Evolutionary conservation across 345 rosid species (phyloP), one percentile per base, ranked within the genome.

Genomic region (Melastoma malabathricum): DNA sequence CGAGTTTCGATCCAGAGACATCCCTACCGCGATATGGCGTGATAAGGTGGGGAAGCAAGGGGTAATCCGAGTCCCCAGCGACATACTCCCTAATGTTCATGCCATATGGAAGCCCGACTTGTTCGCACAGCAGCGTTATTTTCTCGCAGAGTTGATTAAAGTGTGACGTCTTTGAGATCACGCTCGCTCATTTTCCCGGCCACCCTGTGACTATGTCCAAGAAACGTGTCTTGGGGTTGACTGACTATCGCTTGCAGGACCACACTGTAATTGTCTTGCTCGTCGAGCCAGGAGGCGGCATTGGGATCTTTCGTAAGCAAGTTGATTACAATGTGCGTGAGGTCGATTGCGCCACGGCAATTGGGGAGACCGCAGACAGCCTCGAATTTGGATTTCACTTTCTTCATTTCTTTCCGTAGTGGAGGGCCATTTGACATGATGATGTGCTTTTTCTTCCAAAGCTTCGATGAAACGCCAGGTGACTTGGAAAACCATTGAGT

Each of bases 401-500:
- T 63, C 2, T 29, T 18, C 68, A 67, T 61, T 57, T 71, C 67
- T 12, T n/a, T 61, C 44, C 52, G 67, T 77, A 38, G 64, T 57
- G 19, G 77, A 63, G 44, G 88, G 88, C 82, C 88, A 78, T 31
- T 51, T 64, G 19, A 81, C 68, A 65, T 81, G 88, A 38, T 51
- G 71, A 52, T 73, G 72, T 10, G 75, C 82, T 43, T 62, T 71
- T 66, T 75, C 74, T 70, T 81, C 88, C 78, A 81, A 61, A 18
- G 88, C 63, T 64, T 78, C 76, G 6, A 81, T 76, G 52, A 81
- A 78, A 25, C 78, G 84, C 82, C 84, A 81, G 15, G 88, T 81
- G 29, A 76, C 73, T 68, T 81, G 88, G 23, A 75, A 72, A 51
- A 81, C 84, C 6, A 74, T 81, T 6, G 80, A 73, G 66, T 74